A percentile compares a stretch with the other conserved stretches of the same genome.
These are phyloP conservation scores for Isatis tinctoria DNA, from an alignment of 345 rosid genomes.

Conservation along the genomic window DNA sequence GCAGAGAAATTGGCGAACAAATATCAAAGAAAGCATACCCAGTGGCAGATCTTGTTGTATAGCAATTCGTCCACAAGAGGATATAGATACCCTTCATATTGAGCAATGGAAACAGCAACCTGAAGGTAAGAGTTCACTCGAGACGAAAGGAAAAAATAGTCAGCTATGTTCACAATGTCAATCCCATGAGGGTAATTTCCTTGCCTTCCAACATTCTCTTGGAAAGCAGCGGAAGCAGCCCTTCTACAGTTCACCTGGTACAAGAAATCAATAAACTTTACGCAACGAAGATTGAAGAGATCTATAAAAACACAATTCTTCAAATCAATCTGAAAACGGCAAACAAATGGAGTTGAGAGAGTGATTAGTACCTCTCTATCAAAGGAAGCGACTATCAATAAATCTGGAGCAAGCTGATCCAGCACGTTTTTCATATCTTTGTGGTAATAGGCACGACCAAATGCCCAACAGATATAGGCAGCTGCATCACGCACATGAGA, in stretches of 20 bases:
- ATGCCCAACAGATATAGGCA: constrained; percentile 99
- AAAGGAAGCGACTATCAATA: constrained; percentile 81
- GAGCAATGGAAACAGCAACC: constrained; percentile 77
- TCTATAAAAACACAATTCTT: constrained; percentile 11
- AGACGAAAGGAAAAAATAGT: constrained; percentile 95
- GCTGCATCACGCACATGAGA: constrained; percentile 99
- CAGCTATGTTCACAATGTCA: constrained; percentile 91
- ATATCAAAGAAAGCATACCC: constrained; percentile 57
- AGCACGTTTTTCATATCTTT: constrained; percentile 78
- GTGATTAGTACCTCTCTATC: constrained; percentile 78
- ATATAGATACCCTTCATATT: constrained; percentile 77
- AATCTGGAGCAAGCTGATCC: constrained; percentile 86
- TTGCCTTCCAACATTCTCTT: constrained; percentile 98
- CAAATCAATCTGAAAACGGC: not conserved
- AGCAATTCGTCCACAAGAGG: constrained; percentile 91
- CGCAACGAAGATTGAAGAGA: not conserved
- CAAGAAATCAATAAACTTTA: constrained; percentile 16
- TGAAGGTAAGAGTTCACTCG: constrained; percentile 76
- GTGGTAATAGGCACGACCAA: constrained; percentile 92
- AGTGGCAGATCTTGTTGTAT: constrained; percentile 79
- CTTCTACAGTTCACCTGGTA: constrained; percentile 96
- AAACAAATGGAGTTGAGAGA: constrained; percentile 15
- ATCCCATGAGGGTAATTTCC: constrained; percentile 97
- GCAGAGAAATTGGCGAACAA: not conserved
- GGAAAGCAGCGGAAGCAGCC: constrained; percentile 98